Evolutionary conservation across 331 rosid species (phyloP).

Genomic region (Rosa hybrid): DNA sequence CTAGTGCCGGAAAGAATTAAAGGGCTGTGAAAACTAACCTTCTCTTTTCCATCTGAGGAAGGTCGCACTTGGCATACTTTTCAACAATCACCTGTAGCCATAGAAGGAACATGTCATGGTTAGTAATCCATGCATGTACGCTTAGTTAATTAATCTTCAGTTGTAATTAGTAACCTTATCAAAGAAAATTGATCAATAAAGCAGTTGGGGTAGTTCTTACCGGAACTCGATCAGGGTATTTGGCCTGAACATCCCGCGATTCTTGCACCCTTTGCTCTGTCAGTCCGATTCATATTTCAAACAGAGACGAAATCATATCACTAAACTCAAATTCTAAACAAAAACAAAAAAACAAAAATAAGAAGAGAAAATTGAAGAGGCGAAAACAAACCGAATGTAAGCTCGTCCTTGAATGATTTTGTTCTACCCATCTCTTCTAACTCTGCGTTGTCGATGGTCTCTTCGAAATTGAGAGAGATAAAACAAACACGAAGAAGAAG

Average conservation of each 20-base stretch:
- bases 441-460: background rate
- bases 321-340: background rate
- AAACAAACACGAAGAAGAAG: background rate
- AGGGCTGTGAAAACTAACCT: slow-evolving; percentile 44
- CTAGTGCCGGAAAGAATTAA: too few relatives aligned
- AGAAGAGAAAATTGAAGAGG: background rate
- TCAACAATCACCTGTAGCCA: slow-evolving; percentile 68
- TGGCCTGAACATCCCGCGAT: slow-evolving; percentile 58
- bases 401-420: slow-evolving; percentile 59
- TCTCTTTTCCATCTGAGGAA: slow-evolving; percentile 83
- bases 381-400: slow-evolving; percentile 46
- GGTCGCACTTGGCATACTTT: slow-evolving; percentile 55
- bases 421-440: slow-evolving; percentile 46
- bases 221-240: slow-evolving; percentile 76
- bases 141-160: background rate
- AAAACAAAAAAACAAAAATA: background rate
- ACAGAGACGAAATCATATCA: background rate
- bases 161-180: background rate
- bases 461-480: too few relatives aligned
- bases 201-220: slow-evolving; percentile 33
- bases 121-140: background rate
- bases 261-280: slow-evolving; percentile 69
- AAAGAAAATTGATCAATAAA: too few relatives aligned
- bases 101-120: background rate
- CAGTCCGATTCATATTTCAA: background rate